These are phyloP conservation scores for Mrakia blollopis DNA, from an alignment of 768 basidiomycete genomes.

Conservation along the genomic window DNA sequence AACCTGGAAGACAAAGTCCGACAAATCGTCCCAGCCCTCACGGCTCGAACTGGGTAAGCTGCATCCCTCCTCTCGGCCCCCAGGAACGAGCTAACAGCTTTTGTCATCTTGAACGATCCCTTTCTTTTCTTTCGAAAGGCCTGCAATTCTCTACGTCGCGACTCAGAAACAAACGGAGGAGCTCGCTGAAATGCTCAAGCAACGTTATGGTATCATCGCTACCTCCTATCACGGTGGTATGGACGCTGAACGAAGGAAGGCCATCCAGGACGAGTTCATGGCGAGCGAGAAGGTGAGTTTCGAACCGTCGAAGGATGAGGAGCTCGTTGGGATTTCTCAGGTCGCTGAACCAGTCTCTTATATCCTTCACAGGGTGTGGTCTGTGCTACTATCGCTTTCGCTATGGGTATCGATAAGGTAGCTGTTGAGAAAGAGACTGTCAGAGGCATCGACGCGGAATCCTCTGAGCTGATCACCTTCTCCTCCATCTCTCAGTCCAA, in stretches of 20 bases:
- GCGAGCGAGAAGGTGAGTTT: constrained; percentile 36
- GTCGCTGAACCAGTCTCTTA: too few relatives aligned
- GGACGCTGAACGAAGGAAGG: constrained; percentile 44
- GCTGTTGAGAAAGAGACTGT: not conserved
- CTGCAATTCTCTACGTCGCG: constrained; percentile 52
- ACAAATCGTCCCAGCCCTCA: constrained; percentile 46
- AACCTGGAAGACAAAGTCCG: constrained; percentile 46
- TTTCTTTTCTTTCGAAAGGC: constrained; percentile 25
- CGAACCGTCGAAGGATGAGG: too few relatives aligned
- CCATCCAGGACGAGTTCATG: constrained; percentile 49
- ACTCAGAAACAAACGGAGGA: constrained; percentile 49
- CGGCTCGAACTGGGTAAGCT: constrained; percentile 42
- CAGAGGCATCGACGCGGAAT: not conserved
- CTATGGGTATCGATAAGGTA: constrained; percentile 48
- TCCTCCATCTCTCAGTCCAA: constrained; percentile 39
- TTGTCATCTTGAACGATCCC: rapidly evolving
- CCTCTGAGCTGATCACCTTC: not conserved
- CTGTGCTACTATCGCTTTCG: constrained; percentile 51
- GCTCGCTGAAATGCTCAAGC: constrained; percentile 42
- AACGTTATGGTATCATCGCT: constrained; percentile 40
- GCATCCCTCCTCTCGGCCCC: not conserved
- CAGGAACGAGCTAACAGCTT: too few relatives aligned
- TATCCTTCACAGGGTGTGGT: constrained; percentile 42
- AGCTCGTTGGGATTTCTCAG: too few relatives aligned
- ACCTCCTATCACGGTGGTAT: constrained; percentile 50